These are phyloP conservation scores for Dendrocalamus sinicus DNA, from an alignment of 176 grass and related monocot species.

Conservation along the genomic window DNA sequence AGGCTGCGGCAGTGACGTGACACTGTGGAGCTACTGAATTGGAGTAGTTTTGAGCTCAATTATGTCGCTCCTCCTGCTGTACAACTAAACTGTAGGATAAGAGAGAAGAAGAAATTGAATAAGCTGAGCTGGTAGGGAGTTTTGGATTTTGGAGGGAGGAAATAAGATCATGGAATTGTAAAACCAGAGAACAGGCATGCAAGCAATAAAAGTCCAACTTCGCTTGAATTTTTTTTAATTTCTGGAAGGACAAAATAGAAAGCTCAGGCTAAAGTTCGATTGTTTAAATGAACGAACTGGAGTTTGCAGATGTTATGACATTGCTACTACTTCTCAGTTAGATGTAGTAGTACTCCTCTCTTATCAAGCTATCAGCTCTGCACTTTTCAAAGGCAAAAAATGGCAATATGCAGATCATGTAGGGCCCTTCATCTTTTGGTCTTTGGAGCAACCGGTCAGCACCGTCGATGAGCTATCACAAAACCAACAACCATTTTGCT, in stretches of 20 bases:
- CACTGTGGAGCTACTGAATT: constrained; percentile 68
- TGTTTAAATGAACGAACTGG: neutral
- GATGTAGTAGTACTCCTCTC: neutral
- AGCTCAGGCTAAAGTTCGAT: neutral
- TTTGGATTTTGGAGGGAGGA: neutral
- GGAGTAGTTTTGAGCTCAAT: neutral
- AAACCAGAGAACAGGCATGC: constrained; percentile 7
- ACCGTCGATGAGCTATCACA: neutral
- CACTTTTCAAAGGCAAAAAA: neutral
- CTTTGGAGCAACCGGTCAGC: neutral
- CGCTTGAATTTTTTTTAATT: neutral
- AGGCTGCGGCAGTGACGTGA: constrained; percentile 38
- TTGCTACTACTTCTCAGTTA: neutral
- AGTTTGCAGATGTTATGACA: neutral
- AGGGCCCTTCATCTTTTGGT: neutral
- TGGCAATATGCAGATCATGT: neutral
- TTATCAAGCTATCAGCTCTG: neutral
- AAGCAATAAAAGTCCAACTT: constrained; percentile 33
- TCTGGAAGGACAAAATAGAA: neutral
- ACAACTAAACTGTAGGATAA: neutral
- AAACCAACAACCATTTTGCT: neutral
- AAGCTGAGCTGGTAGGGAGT: neutral
- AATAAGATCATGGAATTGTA: constrained; percentile 1
- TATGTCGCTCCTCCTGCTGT: neutral
- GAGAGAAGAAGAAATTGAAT: neutral